These are phyloP conservation scores for Phytopythium litorale DNA, from an alignment of 352 stramenopile genomes.

Conservation along the genomic window DNA sequence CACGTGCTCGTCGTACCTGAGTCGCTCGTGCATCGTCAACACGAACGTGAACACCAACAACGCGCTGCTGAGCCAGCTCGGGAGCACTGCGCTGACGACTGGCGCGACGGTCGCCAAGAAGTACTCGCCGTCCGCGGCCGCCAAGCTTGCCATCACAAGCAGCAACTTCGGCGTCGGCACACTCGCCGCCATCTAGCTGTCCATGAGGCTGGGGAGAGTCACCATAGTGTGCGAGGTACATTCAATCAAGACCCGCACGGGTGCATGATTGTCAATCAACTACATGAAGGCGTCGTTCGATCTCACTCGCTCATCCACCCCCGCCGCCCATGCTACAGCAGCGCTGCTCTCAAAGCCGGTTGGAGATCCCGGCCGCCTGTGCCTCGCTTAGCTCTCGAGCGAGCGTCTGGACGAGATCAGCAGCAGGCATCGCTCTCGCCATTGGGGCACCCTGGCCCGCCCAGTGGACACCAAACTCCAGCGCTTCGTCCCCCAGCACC, in stretches of 20 bases:
- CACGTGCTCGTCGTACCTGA: constrained; percentile 15
- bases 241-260: background rate
- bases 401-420: constrained; percentile 4
- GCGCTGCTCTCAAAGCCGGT: background rate
- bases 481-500: background rate
- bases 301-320: background rate
- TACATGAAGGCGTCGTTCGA: background rate
- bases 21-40: constrained; percentile 13
- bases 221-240: background rate
- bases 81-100: constrained; percentile 16
- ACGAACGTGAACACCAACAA: constrained; percentile 16
- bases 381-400: constrained; percentile 1
- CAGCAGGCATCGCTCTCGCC: background rate
- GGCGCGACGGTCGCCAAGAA: constrained; percentile 11
- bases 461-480: constrained; percentile 2
- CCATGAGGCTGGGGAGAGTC: background rate
- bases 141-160: constrained; percentile 14
- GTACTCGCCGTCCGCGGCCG: constrained; percentile 13
- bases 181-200: constrained; percentile 10
- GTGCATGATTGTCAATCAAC: background rate
- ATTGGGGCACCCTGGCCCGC: constrained; percentile 4
- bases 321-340: no score
- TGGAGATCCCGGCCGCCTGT: background rate
- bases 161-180: constrained; percentile 25
- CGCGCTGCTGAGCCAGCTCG: constrained; percentile 14